Conservation (phyloP, 768 basidiomycete species). For the Auriscalpium microsporum region DNA sequence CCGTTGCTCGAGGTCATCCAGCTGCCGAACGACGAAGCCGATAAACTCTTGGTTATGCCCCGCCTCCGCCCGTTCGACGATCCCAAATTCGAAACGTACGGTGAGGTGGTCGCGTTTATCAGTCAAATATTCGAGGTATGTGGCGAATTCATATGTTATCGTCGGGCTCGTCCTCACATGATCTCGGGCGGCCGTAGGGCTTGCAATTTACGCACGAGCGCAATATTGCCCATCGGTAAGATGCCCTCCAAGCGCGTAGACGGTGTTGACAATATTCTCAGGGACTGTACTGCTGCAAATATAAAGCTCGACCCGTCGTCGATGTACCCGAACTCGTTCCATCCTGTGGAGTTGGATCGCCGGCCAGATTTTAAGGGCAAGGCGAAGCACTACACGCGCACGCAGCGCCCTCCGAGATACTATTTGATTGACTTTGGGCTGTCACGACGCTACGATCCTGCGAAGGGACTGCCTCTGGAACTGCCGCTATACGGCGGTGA, state of each 20-base stretch:
- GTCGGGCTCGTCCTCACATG: too few species aligned
- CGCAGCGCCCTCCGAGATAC: conserved; percentile 1
- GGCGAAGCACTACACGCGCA: conserved; percentile 17
- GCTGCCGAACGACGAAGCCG: conserved; percentile 3
- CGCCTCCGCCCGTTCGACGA: conserved; percentile 12
- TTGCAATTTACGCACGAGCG: too few species aligned
- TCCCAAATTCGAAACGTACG: conserved; percentile 19
- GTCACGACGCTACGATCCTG: conserved; percentile 15
- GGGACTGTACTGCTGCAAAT: background rate
- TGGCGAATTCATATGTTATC: background rate
- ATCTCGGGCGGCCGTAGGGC: too few species aligned
- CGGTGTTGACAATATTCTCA: too few species aligned
- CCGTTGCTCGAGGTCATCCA: conserved; percentile 14
- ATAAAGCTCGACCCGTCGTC: conserved; percentile 7
- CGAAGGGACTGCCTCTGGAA: conserved; percentile 8
- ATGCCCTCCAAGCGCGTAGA: too few species aligned
- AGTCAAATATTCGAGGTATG: conserved; percentile 18
- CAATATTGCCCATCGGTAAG: too few species aligned
- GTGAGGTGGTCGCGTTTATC: conserved; percentile 19
- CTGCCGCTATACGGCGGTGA: conserved; percentile 17
- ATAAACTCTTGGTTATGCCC: conserved; percentile 16
- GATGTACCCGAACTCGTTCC: conserved; percentile 8
- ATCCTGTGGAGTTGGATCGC: conserved; percentile 3
- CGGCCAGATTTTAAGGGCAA: conserved; percentile 1
- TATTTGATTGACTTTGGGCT: conserved; percentile 24